These are phyloP conservation scores for Colletotrichum liriopes DNA, from an alignment of 2,329 filamentous ascomycete species.

Conservation along the genomic window DNA sequence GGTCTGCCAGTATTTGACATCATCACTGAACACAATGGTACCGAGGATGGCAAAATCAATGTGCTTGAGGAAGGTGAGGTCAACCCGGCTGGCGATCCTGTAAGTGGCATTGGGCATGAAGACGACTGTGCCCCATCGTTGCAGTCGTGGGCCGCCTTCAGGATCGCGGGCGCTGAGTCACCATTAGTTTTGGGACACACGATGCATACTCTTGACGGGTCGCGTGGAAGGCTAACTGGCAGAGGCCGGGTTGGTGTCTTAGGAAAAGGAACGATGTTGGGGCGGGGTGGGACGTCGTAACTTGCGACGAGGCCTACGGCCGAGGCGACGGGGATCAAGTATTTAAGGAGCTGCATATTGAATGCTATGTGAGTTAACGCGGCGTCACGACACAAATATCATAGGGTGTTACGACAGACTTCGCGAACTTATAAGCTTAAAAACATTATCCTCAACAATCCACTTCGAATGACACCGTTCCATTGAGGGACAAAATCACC, in stretches of 20 bases:
- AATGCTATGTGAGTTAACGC: neutral
- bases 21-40: too few relatives aligned
- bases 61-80: too few relatives aligned
- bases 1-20: too few relatives aligned
- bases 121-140: too few relatives aligned
- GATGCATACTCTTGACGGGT: neutral
- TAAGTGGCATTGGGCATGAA: too few relatives aligned
- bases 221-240: neutral
- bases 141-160: too few relatives aligned
- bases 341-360: neutral
- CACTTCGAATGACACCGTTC: constrained; percentile 2
- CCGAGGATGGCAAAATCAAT: too few relatives aligned
- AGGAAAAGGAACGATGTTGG: neutral
- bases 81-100: too few relatives aligned
- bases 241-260: constrained; percentile 1
- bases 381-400: neutral
- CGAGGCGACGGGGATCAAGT: neutral
- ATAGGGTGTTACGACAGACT: neutral
- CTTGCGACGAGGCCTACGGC: neutral
- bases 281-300: neutral
- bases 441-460: neutral
- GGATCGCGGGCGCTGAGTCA: too few relatives aligned
- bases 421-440: neutral
- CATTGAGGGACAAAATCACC: neutral
- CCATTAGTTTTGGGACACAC: too few relatives aligned